Conservation (phyloP, 2,329 filamentous ascomycete genomes). For the Ophiostoma triangulosporum region DNA sequence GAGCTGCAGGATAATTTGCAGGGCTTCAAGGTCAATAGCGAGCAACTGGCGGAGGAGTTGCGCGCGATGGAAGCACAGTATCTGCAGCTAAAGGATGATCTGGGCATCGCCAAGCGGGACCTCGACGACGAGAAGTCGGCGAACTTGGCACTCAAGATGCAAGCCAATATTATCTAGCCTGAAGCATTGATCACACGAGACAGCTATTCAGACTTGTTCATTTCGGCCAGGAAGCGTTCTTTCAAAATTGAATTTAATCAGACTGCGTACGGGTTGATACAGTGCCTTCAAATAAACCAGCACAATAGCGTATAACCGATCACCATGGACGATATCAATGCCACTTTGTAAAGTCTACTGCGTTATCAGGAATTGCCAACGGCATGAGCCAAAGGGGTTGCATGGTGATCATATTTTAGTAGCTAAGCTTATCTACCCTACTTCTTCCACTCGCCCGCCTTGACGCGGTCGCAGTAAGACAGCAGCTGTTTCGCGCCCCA, state of each 20-base stretch:
- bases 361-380: too few relatives aligned
- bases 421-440: background rate
- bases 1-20: background rate
- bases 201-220: too few relatives aligned
- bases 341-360: too few relatives aligned
- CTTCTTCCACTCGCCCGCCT: slow-evolving; percentile 12
- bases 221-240: too few relatives aligned
- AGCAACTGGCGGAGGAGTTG: background rate
- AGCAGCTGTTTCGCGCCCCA: slow-evolving; percentile 40
- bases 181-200: too few relatives aligned
- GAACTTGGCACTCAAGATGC: background rate
- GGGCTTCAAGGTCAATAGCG: background rate
- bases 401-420: too few relatives aligned
- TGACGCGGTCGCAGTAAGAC: slow-evolving; percentile 13
- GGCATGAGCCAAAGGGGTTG: too few relatives aligned
- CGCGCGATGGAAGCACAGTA: background rate
- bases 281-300: too few relatives aligned
- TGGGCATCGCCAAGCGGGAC: background rate
- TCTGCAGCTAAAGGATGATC: background rate
- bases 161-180: background rate
- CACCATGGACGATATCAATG: too few relatives aligned
- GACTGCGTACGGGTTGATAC: too few relatives aligned
- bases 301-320: too few relatives aligned
- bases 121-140: background rate
- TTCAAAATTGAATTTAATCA: too few relatives aligned